phyloP scores from a whole-genome alignment of 2,329 filamentous ascomycete species.

The Neofusicoccum sp. region DNA sequence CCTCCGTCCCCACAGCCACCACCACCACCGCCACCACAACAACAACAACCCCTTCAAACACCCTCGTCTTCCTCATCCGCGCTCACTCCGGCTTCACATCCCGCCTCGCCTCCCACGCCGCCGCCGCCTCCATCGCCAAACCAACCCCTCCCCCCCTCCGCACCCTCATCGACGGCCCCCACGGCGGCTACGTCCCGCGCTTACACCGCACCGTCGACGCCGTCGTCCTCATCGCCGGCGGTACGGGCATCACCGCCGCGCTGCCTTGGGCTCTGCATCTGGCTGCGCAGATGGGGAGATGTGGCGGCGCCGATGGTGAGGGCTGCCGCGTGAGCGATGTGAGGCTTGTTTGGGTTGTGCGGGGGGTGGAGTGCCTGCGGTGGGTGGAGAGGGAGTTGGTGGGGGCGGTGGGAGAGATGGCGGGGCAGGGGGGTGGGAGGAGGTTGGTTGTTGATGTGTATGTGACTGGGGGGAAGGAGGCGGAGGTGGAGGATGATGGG shows the following conservation, averaged over 20 bases:
- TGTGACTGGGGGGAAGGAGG: constrained; percentile 17
- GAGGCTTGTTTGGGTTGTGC: constrained; percentile 25
- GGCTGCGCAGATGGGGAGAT: constrained; percentile 9
- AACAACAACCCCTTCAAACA: background rate
- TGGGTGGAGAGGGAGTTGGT: constrained; percentile 25
- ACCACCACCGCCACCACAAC: no score
- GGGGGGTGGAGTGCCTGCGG: constrained; percentile 18
- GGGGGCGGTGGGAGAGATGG: background rate
- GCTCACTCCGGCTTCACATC: constrained; percentile 31
- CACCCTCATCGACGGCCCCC: constrained; percentile 34
- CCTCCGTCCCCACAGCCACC: constrained; percentile 24
- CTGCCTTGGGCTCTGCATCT: constrained; percentile 26
- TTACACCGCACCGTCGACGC: constrained; percentile 25
- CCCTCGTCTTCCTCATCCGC: constrained; percentile 30
- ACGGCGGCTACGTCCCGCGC: constrained; percentile 28
- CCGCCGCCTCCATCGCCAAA: background rate
- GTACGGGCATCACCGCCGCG: constrained; percentile 24
- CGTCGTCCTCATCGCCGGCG: constrained; percentile 25
- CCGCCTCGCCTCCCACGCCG: constrained; percentile 16
- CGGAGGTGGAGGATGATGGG: background rate
- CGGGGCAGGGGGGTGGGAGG: background rate
- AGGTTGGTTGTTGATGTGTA: constrained; percentile 24
- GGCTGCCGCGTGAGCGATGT: constrained; percentile 14
- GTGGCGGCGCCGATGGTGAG: background rate
- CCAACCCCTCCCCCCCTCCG: constrained; percentile 1